Percentiles rank a stretch among this genome's conserved stretches.
These are phyloP conservation scores for Tinospora cordifolia DNA, from an alignment of 164 flowering plant species.

Conservation along the genomic window DNA sequence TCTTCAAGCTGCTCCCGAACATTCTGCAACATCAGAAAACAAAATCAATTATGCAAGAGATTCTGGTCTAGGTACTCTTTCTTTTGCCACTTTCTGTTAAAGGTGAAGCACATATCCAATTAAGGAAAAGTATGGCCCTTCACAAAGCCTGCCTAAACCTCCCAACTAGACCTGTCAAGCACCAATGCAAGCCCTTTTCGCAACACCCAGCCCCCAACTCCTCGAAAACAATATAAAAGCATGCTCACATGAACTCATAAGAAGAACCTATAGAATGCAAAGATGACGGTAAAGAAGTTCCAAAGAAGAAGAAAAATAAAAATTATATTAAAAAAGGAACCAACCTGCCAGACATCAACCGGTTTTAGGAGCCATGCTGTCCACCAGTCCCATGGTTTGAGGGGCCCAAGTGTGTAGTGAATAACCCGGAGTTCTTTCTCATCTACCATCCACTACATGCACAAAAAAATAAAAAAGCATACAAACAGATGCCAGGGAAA, in stretches of 20 bases:
- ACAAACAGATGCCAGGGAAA: constrained; percentile 2
- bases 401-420: constrained; percentile 98
- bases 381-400: constrained; percentile 99
- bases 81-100: neutral
- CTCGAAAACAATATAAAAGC: neutral
- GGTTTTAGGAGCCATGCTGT: constrained; percentile 97
- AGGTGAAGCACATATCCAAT: neutral
- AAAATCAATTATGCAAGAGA: neutral
- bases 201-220: neutral
- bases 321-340: neutral
- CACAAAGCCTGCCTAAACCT: neutral
- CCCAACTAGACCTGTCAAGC: neutral
- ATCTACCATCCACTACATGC: constrained; percentile 94
- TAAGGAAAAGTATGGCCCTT: neutral
- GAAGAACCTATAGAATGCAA: neutral
- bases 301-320: neutral
- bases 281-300: neutral
- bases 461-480: constrained; percentile 6
- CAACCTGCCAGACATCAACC: constrained; percentile 97
- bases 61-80: neutral
- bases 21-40: constrained; percentile 44
- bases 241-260: constrained; percentile 1
- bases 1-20: constrained; percentile 68
- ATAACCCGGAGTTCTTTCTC: constrained; percentile 86
- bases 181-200: neutral